These are phyloP conservation scores for Xylaria polymorpha DNA, from an alignment of 2,329 filamentous ascomycete genomes.

Conservation along the genomic window DNA sequence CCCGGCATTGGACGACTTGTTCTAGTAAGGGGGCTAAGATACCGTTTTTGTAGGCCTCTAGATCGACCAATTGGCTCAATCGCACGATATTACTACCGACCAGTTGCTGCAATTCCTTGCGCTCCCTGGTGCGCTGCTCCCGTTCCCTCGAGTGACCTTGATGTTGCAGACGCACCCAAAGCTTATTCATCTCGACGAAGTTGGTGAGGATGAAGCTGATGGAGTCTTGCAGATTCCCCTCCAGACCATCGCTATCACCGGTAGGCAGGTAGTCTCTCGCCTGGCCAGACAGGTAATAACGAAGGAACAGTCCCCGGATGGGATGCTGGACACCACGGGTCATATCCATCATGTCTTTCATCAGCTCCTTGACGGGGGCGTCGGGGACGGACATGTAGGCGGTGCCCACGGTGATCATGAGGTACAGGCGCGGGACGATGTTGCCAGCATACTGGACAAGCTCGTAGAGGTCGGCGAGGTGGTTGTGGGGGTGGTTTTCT, in stretches of 20 bases:
- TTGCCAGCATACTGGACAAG: constrained; percentile 98
- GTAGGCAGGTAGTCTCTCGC: constrained; percentile 88
- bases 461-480: constrained; percentile 97
- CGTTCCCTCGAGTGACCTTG: constrained; percentile 96
- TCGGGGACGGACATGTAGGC: constrained; percentile 99
- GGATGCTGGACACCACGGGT: constrained; percentile 97
- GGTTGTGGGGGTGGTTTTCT: constrained; percentile 97
- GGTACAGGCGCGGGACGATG: constrained; percentile 93
- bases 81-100: constrained; percentile 97
- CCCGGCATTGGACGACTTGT: constrained; percentile 96
- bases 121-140: constrained; percentile 91
- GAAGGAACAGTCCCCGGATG: constrained; percentile 91
- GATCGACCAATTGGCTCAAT: constrained; percentile 92
- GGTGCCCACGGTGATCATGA: constrained; percentile 99
- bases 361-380: constrained; percentile 98
- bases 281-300: constrained; percentile 96
- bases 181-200: constrained; percentile 99
- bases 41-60: constrained; percentile 91
- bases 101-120: constrained; percentile 93
- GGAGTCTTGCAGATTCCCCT: constrained; percentile 95
- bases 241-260: constrained; percentile 86
- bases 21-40: constrained; percentile 91
- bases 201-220: constrained; percentile 99
- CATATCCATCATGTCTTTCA: constrained; percentile 99
- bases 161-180: constrained; percentile 97